Base-by-base conservation (phyloP, 495 filamentous ascomycete species). In the Aspergillus egyptiacus region DNA sequence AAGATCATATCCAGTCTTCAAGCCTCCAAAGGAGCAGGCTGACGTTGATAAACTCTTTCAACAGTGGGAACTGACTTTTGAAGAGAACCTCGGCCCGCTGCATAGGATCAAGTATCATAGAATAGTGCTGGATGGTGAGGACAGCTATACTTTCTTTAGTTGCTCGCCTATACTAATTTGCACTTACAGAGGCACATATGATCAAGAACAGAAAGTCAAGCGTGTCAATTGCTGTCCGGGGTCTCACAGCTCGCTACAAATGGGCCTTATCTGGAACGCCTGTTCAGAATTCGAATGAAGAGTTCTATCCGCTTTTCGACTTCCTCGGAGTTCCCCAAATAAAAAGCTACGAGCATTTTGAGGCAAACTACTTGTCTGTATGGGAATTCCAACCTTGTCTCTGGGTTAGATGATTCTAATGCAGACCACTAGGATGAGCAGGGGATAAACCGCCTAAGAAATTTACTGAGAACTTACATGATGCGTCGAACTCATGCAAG, bases 241-340 rank as follows among this genome's bases (percentile, higher is more conserved):
- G 61, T 3, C 58, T 89, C 0, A 67, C 63, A 34, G 76, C 69
- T 1, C 62, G 70, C 10, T 66, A 76, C 47, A 73, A 76, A 28
- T 88, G 84, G 84, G 65, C 74, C 1, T 25, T 88, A 0, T 76
- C 64, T 10, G 84, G 81, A 1, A 87, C 83, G 0, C 84, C 81
- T 0, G 56, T 85, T 17, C 17, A 40, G 28, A 69, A 62, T 43
- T 43, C 39, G 14, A 53, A 68, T 1, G 55, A 62, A 9, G 79
- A 84, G 51, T 62, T 85, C 9, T 86, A 72, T 49, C 74, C 82
- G 0, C 82, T 80, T 52, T 74, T 87, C 44, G 68, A 76, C 20
- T 85, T 86, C 48, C 63, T 86, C 0, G 54, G 63, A 0, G 74
- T 80, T 9, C 67, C 71, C 2, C 46, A 69, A 30, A 70, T 64